These are phyloP conservation scores for Pythium monospermum DNA, from an alignment of 352 stramenopile genomes.

Conservation along the genomic window DNA sequence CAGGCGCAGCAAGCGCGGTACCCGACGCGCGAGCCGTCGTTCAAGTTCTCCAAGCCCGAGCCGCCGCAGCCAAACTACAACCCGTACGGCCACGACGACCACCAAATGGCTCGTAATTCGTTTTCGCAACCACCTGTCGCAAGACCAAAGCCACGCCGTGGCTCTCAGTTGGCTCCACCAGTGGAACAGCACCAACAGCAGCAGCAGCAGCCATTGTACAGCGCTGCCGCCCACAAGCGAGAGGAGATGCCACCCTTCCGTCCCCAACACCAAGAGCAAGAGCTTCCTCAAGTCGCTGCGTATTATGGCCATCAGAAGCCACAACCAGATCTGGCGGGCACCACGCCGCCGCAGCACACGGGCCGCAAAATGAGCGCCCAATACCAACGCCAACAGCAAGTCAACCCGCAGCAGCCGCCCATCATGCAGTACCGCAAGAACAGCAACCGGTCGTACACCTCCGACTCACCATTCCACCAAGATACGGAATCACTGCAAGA, in stretches of 20 bases:
- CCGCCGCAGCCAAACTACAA: constrained; percentile 22
- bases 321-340: not conserved
- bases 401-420: constrained; percentile 13
- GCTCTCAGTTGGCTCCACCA: constrained; percentile 17
- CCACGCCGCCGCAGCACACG: not conserved
- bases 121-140: constrained; percentile 10
- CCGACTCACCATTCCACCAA: constrained; percentile 19
- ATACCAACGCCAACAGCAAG: constrained; percentile 11
- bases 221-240: constrained; percentile 3
- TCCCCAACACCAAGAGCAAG: constrained; percentile 7
- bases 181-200: constrained; percentile 20
- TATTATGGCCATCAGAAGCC: constrained; percentile 21
- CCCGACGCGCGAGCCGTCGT: constrained; percentile 21
- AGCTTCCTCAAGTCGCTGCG: constrained; percentile 16
- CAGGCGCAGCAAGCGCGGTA: constrained; percentile 40
- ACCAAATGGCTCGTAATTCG: constrained; percentile 36
- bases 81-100: constrained; percentile 21
- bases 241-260: not conserved
- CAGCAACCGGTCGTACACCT: not conserved
- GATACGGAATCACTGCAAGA: constrained; percentile 15
- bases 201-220: constrained; percentile 18
- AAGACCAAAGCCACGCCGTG: constrained; percentile 14
- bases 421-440: constrained; percentile 21
- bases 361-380: constrained; percentile 3
- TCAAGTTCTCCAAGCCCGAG: constrained; percentile 23